These are phyloP conservation scores for Hericium coralloides DNA, from an alignment of 768 basidiomycete genomes.

Conservation along the genomic window DNA sequence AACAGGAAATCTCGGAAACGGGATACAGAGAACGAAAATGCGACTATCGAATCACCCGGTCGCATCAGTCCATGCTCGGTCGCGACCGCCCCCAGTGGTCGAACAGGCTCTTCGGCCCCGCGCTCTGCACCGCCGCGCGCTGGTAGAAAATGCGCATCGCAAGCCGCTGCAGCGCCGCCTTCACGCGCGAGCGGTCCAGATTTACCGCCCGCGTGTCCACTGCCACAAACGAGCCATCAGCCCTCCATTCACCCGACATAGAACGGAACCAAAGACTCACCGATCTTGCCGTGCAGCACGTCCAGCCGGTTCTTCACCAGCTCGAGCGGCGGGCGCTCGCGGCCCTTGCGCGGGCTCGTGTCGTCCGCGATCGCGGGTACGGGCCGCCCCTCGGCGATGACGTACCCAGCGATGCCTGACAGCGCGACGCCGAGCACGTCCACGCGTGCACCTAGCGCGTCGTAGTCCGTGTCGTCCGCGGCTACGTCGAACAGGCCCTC, in stretches of 20 bases:
- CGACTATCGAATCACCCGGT: not conserved
- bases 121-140: constrained; percentile 27
- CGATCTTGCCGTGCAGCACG: constrained; percentile 47
- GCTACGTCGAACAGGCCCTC: constrained; percentile 23
- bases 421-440: constrained; percentile 51
- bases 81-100: constrained; percentile 7
- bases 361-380: not conserved
- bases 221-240: constrained; percentile 17
- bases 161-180: constrained; percentile 57
- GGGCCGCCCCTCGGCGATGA: constrained; percentile 31
- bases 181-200: constrained; percentile 67
- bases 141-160: constrained; percentile 59
- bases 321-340: constrained; percentile 37
- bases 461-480: constrained; percentile 40
- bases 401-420: constrained; percentile 49
- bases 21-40: not conserved
- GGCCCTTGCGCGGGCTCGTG: constrained; percentile 20
- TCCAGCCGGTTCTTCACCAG: constrained; percentile 41
- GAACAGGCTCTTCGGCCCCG: constrained; percentile 7
- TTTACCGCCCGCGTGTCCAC: constrained; percentile 69
- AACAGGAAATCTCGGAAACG: not conserved
- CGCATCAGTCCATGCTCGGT: not conserved
- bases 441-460: constrained; percentile 46
- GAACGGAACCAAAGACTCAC: constrained; percentile 29
- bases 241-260: not conserved